Base-by-base conservation (phyloP, 2,329 filamentous ascomycete genomes). In the Cercospora sojina region DNA sequence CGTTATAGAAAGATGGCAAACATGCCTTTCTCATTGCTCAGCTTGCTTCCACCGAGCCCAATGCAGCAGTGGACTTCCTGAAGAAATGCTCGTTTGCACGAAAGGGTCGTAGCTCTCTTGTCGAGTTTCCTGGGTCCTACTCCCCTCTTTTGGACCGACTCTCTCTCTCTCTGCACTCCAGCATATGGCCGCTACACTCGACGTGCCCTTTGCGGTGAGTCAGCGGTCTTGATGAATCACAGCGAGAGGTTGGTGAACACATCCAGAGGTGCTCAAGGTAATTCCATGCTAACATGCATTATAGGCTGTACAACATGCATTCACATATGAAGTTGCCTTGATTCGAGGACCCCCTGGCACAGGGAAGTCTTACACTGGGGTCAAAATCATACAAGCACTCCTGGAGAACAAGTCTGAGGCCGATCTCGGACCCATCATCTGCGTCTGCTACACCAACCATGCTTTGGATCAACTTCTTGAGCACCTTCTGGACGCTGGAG, bases 341-440 rank as follows among this genome's bases (percentile, higher is more conserved):
- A 90, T 93, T 1, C 90, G 92, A 79, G 90, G 90, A 0, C 91
- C 91, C 1, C 91, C 90, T 70, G 90, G 87, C 0, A 93, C 90
- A 0, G 75, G 88, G 0, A 93, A 93, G 70, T 91, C 89, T 0
- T 91, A 91, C 68, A 84, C 91, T 2, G 91, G 91, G 0, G 87
- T 89, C 0, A 78, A 90, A 2, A 79, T 89, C 1, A 84, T 86
- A 0, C 87, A 88, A 61, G 76, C 81, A 0, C 73, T 93, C 0
- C 77, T 87, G 20, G 74, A 85, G 0, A 71, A 81, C 5, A 86
- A 84, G 0, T 20, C 70, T 0, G 79, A 85, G 29, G 85, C 75
- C 0, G 84, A 92, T 0, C 79, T 93, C 0, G 84, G 93, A 0
- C 83, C 83, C 0, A 81, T 86, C 5, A 68, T 86, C 5, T 79